phyloP scores from a whole-genome alignment of 345 rosid genomes.

The Brassica cretica region DNA sequence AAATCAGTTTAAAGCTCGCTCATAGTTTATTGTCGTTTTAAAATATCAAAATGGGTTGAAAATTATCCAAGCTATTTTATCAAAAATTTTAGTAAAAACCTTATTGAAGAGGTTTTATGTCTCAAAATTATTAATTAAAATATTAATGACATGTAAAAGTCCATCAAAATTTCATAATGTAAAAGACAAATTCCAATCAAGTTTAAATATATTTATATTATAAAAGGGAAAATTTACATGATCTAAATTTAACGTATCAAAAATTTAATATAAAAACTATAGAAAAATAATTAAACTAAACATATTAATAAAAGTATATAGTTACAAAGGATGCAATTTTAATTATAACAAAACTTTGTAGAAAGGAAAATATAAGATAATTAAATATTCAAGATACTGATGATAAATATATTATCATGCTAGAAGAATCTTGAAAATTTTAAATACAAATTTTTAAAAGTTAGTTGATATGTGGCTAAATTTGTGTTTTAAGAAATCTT shows the following conservation, averaged over 20 bases:
- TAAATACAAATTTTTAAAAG: no score
- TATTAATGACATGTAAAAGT: background rate
- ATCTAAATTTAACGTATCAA: background rate
- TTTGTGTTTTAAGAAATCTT: background rate
- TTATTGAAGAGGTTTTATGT: background rate
- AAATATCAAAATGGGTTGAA: background rate
- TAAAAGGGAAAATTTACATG: background rate
- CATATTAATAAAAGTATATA: background rate
- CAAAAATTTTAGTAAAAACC: background rate
- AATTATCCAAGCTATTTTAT: background rate
- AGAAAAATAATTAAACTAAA: background rate
- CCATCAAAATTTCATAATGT: background rate
- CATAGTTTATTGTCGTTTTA: background rate
- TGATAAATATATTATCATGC: background rate
- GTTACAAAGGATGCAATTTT: no score
- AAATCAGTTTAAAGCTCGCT: background rate
- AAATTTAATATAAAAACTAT: background rate
- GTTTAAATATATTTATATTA: no score
- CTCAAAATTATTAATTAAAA: background rate
- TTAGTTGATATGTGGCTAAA: background rate
- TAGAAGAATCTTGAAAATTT: background rate
- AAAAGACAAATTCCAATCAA: background rate
- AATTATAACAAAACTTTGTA: no score
- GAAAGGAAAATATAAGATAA: background rate
- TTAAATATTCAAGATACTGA: background rate